Evolutionary conservation across 2,329 filamentous ascomycete species (phyloP), one percentile per base, ranked within the genome.

Genomic region (Fusarium redolens): DNA sequence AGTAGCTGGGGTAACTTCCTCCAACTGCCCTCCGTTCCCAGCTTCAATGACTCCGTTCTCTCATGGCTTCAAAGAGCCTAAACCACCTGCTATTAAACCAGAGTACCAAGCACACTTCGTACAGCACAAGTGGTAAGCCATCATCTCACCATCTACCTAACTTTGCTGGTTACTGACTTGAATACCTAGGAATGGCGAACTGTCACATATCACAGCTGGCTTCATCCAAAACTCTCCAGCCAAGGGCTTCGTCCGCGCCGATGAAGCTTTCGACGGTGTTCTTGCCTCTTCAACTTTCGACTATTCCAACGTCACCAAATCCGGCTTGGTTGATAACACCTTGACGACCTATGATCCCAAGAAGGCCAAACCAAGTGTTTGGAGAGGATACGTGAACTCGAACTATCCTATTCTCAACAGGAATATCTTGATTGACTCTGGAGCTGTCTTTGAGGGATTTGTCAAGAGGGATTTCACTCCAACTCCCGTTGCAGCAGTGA

Each of bases 171-270:
- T 3, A 8, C 68, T 62, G 31, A 69, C 25, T 7, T 3, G 7
- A 10, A 12, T 11, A 2, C 7, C 2, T n/a, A 83, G 82, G 82
- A 79, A 83, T 50, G 51, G 76, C 7, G 79, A 82, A n/a, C 7
- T 84, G 4, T 83, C 82, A 7, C 81, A 84, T 65, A 81, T 84
- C 50, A 80, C 78, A 8, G 67, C 77, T 10, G 82, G 81, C 0
- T 82, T 77, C 54, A 80, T 84, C 50, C 71, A 76, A 58, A 82
- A 81, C 59, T 82, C 82, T 1, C 81, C 81, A 0, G 62, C 75
- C 0, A 75, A 78, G 13, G 56, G 67, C 0, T 61, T 78, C 3
- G 81, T 84, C 13, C 78, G 76, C 2, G 81, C 61, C 0, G 78
- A 80, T n/a, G 75, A 83, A 59, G 79, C 78, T 4, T 77, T 73